A percentile compares a stretch with the other conserved stretches of the same genome.
These are phyloP conservation scores for Mallotus japonicus DNA, from an alignment of 441 rosid species.

Conservation along the genomic window DNA sequence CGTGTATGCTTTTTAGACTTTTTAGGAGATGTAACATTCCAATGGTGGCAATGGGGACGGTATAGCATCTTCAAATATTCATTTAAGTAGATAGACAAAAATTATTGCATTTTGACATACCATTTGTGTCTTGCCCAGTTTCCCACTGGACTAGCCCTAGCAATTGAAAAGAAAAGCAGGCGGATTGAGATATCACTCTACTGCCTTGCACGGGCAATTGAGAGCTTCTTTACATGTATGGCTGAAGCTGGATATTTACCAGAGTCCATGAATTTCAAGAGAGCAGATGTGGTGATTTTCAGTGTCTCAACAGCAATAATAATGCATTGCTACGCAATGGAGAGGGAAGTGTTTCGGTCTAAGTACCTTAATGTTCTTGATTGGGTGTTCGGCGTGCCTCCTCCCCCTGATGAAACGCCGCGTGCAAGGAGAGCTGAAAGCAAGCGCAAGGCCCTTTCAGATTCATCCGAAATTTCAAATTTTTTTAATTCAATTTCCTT, in stretches of 20 bases:
- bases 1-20: constrained; percentile 77
- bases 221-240: constrained; percentile 85
- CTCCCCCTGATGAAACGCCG: constrained; percentile 55
- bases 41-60: constrained; percentile 76
- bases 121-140: constrained; percentile 43
- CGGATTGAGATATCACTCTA: constrained; percentile 89
- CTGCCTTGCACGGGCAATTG: constrained; percentile 85
- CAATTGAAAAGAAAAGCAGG: constrained; percentile 92
- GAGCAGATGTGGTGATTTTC: constrained; percentile 84
- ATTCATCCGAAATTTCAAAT: neutral
- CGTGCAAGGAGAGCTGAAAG: constrained; percentile 30
- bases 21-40: constrained; percentile 69
- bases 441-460: neutral
- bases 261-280: constrained; percentile 47
- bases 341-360: constrained; percentile 85
- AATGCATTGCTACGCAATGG: constrained; percentile 92
- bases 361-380: constrained; percentile 90
- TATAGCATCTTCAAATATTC: constrained; percentile 21
- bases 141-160: constrained; percentile 80
- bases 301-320: constrained; percentile 84
- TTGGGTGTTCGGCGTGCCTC: constrained; percentile 91
- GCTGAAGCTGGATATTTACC: constrained; percentile 66
- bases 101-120: neutral
- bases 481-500: neutral
- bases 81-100: neutral